phyloP scores from a whole-genome alignment of 148 eudicot species.

The Drosera capensis region DNA sequence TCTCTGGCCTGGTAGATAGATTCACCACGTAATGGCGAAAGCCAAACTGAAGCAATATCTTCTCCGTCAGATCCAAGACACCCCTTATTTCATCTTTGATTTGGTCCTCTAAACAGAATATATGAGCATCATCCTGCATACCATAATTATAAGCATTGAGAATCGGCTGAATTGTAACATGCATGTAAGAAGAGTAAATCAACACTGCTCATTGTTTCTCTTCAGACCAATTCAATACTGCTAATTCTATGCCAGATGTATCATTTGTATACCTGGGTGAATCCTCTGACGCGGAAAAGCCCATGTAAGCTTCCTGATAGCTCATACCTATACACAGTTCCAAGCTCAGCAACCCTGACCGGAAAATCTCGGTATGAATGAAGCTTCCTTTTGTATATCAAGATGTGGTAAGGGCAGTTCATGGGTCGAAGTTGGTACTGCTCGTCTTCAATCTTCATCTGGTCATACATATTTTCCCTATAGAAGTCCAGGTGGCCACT shows the following conservation, averaged over 20 bases:
- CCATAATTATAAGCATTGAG: no score
- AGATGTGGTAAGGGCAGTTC: constrained; percentile 98
- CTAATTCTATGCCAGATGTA: no score
- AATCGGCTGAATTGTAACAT: no score
- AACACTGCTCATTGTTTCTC: no score
- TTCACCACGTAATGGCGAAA: constrained; percentile 88
- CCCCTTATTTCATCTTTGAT: constrained; percentile 93
- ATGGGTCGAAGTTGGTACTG: constrained; percentile 97
- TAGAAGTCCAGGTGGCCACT: constrained; percentile 99
- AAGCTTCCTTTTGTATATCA: constrained; percentile 68
- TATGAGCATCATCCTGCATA: constrained; percentile 97
- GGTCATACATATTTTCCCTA: constrained; percentile 92
- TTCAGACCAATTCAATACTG: no score
- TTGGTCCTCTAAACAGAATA: constrained; percentile 91
- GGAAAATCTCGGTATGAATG: constrained; percentile 97
- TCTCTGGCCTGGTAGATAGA: constrained; percentile 89
- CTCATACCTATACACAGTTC: constrained; percentile 95
- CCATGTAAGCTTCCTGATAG: constrained; percentile 95
- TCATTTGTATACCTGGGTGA: constrained; percentile 59
- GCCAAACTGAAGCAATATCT: constrained; percentile 81
- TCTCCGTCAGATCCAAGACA: constrained; percentile 87
- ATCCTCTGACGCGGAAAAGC: constrained; percentile 97
- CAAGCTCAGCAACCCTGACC: constrained; percentile 90
- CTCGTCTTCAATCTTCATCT: constrained; percentile 95
- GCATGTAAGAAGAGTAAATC: no score